phyloP scores from a whole-genome alignment of 202 grass and related monocot species.

The Cymbopogon flexuosus region DNA sequence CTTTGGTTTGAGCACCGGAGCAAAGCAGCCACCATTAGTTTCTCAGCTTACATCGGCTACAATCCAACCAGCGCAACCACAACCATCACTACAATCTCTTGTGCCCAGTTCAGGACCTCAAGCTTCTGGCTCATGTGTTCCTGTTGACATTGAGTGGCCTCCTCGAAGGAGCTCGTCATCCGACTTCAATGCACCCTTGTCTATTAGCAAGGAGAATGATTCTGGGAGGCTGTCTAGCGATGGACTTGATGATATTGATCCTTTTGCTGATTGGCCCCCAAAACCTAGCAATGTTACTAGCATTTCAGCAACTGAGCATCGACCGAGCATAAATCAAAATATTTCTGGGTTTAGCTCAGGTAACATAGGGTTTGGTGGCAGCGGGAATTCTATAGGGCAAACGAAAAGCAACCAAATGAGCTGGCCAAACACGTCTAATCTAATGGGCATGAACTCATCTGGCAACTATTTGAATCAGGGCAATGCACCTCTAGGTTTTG shows the following conservation, averaged over 20 bases:
- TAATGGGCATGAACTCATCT: slow-evolving; percentile 41
- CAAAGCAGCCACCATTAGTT: slow-evolving; percentile 34
- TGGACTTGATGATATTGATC: slow-evolving; percentile 70
- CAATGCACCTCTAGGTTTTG: slow-evolving; percentile 41
- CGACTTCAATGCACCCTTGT: slow-evolving; percentile 31
- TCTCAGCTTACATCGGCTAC: slow-evolving; percentile 41
- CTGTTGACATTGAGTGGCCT: slow-evolving; percentile 94
- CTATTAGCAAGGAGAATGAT: slow-evolving; percentile 49
- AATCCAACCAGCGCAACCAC: slow-evolving; percentile 26
- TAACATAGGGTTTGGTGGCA: slow-evolving; percentile 41
- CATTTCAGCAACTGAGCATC: slow-evolving; percentile 33
- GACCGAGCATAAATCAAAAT: slow-evolving; percentile 39
- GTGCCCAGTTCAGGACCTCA: slow-evolving; percentile 43
- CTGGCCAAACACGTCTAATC: slow-evolving; percentile 40
- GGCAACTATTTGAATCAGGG: slow-evolving; percentile 44
- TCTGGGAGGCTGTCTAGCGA: slow-evolving; percentile 32
- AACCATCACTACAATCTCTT: slow-evolving; percentile 46
- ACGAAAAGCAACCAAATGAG: slow-evolving; percentile 47
- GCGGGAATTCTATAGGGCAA: slow-evolving; percentile 42
- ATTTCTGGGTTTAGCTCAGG: slow-evolving; percentile 42
- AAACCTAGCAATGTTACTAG: slow-evolving; percentile 39
- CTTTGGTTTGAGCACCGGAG: slow-evolving; percentile 41
- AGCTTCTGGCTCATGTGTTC: slow-evolving; percentile 49
- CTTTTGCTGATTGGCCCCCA: slow-evolving; percentile 95
- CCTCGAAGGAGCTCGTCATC: slow-evolving; percentile 61